Base-by-base conservation (phyloP, 345 rosid genomes). In the Ceriops tagal region DNA sequence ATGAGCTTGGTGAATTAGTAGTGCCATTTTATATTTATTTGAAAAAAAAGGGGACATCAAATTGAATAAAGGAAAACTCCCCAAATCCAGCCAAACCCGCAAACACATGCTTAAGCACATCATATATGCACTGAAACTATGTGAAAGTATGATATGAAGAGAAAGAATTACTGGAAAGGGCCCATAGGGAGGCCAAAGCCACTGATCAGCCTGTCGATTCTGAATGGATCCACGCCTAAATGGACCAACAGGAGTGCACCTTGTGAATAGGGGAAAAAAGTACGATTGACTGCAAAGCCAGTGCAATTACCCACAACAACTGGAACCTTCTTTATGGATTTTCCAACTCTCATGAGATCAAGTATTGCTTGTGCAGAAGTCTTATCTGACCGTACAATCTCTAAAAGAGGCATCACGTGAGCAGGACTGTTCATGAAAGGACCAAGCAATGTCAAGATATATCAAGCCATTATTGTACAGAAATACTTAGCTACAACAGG, bases 301-400 rank as follows among this genome's bases (percentile, higher is more conserved):
- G 88, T 85, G 83, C 99, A 92, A 80, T 92, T 95, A 63, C 96
- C 96, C 71, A 90, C 99, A 59, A 95, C 99, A 53, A 95, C 96
- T 0, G 99, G 96, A 78, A 88, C 92, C 82, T 92, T 95, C 87
- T 87, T 90, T 83, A 88, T 95, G 69, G 73, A 70, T 72, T 90
- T 95, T 37, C 97, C 96, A 65, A 90, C 81, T 19, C 93, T 61
- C 88, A 92, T 84, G 79, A 95, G 96, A 86, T 95, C 97, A 64
- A 95, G 85, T 75, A 90, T 88, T 58, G 79, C 91, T 82, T 95
- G 97, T 22, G 93, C 84, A 65, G 96, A 92, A 70, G 97, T 95
- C 64, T 76, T 90, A 63, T 87, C 83, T 15, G 97, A 80, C 66
- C 96, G 81, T 59, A 95, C 96, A 68, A 92, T 92, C 91, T 95